Conservation (phyloP, 2,329 filamentous ascomycete species). For the Colletotrichum musae region DNA sequence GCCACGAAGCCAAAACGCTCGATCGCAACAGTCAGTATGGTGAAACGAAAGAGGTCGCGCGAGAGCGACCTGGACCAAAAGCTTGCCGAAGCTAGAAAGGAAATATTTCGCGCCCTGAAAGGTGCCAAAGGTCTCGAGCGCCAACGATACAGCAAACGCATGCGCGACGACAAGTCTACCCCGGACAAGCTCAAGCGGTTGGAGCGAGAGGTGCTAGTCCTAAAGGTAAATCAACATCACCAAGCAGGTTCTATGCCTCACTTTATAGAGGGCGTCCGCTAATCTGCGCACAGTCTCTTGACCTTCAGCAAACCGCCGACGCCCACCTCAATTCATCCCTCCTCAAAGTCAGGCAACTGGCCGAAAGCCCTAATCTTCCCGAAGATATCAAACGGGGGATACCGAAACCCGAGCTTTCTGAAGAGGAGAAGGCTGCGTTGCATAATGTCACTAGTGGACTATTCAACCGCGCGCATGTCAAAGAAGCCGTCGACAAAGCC, state of each 20-base stretch:
- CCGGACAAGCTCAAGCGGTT: slow-evolving; percentile 70
- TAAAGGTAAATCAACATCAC: slow-evolving; percentile 60
- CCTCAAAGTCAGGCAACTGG: slow-evolving; percentile 67
- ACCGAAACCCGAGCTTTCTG: slow-evolving; percentile 65
- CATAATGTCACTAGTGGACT: slow-evolving; percentile 74
- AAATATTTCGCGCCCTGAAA: slow-evolving; percentile 78
- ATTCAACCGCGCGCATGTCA: slow-evolving; percentile 67
- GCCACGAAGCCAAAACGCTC: not conserved
- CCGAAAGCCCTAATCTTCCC: slow-evolving; percentile 65
- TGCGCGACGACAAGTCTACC: slow-evolving; percentile 62
- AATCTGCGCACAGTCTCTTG: slow-evolving; percentile 61
- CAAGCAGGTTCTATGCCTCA: not conserved
- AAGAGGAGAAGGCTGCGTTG: slow-evolving; percentile 65
- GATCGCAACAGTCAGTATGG: slow-evolving; percentile 56
- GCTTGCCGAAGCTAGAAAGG: slow-evolving; percentile 69
- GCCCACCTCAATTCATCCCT: slow-evolving; percentile 70
- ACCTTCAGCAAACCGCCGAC: slow-evolving; percentile 70
- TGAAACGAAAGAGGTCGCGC: slow-evolving; percentile 69
- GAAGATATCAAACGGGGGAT: slow-evolving; percentile 62
- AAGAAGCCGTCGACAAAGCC: slow-evolving; percentile 63
- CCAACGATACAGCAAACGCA: slow-evolving; percentile 78
- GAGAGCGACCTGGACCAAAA: slow-evolving; percentile 63
- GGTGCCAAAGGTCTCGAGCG: slow-evolving; percentile 82
- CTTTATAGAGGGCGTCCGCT: slow-evolving; percentile 9
- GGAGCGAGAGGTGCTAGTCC: slow-evolving; percentile 70